Conservation (phyloP, 1,284 basidiomycete species). For the Meira nashicola region DNA sequence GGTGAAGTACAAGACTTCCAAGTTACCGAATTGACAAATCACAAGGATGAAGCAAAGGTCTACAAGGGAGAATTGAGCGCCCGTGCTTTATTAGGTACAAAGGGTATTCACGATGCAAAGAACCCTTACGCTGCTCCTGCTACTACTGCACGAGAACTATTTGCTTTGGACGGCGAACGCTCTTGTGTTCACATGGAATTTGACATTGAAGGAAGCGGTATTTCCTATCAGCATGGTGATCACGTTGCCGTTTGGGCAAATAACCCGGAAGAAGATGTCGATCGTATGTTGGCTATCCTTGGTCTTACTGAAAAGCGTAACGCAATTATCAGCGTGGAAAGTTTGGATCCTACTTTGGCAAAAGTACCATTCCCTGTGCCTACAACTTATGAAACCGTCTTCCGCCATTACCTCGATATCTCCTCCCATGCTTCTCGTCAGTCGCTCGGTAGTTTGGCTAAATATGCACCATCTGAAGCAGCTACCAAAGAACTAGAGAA, state of each 20-base stretch:
- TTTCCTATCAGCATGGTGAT: slow-evolving; percentile 98
- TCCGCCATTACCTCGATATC: slow-evolving; percentile 95
- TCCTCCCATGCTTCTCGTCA: slow-evolving; percentile 88
- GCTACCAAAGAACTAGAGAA: slow-evolving; percentile 70
- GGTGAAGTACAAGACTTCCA: slow-evolving; percentile 92
- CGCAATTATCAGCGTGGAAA: slow-evolving; percentile 77
- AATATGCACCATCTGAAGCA: slow-evolving; percentile 77
- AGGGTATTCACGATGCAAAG: slow-evolving; percentile 92
- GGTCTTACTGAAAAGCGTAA: slow-evolving; percentile 69
- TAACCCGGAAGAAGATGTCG: slow-evolving; percentile 86
- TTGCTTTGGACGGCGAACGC: slow-evolving; percentile 68
- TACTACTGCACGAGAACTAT: slow-evolving; percentile 73
- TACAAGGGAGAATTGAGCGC: slow-evolving; percentile 57
- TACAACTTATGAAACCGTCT: slow-evolving; percentile 86
- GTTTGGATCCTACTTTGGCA: slow-evolving; percentile 91
- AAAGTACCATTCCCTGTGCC: slow-evolving; percentile 98
- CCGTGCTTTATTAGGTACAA: slow-evolving; percentile 71
- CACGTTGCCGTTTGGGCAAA: slow-evolving; percentile 96
- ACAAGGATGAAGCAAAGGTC: slow-evolving; percentile 36
- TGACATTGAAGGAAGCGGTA: slow-evolving; percentile 86
- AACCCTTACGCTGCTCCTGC: slow-evolving; percentile 91
- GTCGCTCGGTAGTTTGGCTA: slow-evolving; percentile 76
- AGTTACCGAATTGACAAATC: slow-evolving; percentile 67
- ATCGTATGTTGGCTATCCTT: slow-evolving; percentile 77
- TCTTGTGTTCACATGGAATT: slow-evolving; percentile 96